Conservation (phyloP, 73 alveolate genomes). For the Effrenium voratum region DNA sequence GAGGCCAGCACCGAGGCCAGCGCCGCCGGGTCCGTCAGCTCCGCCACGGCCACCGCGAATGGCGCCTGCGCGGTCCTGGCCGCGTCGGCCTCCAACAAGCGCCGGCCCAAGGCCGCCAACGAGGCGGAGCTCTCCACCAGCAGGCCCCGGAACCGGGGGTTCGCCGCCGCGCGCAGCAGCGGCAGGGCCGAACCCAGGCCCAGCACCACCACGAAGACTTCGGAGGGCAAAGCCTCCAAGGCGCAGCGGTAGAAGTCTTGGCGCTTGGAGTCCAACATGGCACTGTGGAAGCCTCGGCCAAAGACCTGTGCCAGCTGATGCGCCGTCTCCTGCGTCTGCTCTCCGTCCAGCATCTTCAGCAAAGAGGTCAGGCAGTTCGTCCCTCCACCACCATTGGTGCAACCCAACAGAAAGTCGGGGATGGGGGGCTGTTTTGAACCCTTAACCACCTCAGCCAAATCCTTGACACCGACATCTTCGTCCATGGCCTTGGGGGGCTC, state of each 20-base stretch:
- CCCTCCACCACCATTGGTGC: slow-evolving; percentile 88
- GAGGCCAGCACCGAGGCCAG: too few relatives aligned
- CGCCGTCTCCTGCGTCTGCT: slow-evolving; percentile 48
- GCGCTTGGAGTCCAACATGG: slow-evolving; percentile 31
- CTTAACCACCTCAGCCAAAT: background rate
- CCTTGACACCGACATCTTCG: slow-evolving; percentile 88
- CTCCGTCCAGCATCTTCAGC: slow-evolving; percentile 62
- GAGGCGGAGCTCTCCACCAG: slow-evolving; percentile 41
- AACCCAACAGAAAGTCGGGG: slow-evolving; percentile 77
- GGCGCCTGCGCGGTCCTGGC: background rate
- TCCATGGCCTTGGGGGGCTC: slow-evolving; percentile 3
- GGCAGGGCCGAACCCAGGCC: slow-evolving; percentile 81
- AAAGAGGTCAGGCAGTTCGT: slow-evolving; percentile 57
- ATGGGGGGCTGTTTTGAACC: slow-evolving; percentile 28
- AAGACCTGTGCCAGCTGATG: slow-evolving; percentile 66
- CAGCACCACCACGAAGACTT: slow-evolving; percentile 36
- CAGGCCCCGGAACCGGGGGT: background rate
- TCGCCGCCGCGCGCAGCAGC: background rate
- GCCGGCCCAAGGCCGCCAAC: slow-evolving; percentile 30
- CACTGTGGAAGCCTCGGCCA: slow-evolving; percentile 79
- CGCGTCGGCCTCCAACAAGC: background rate
- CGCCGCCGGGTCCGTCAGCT: too few relatives aligned
- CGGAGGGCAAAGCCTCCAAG: background rate
- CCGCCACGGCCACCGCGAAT: background rate
- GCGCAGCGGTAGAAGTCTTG: slow-evolving; percentile 30